Evolutionary conservation across 169 alveolate species (phyloP).

Genomic region (Plasmodium fragile): DNA sequence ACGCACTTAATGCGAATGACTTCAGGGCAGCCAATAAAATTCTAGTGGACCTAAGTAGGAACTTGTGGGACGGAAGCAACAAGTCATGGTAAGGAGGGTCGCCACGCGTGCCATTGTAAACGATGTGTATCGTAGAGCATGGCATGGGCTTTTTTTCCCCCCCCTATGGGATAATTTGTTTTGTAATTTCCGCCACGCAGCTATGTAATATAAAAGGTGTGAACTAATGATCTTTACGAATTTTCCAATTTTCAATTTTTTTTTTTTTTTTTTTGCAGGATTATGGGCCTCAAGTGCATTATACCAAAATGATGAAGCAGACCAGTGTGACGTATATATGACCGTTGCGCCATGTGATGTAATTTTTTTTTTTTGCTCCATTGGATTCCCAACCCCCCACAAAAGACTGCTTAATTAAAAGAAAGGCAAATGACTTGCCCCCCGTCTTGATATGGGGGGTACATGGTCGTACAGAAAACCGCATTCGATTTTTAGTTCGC

Average conservation of each 20-base stretch:
- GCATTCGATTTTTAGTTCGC: background rate
- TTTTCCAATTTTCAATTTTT: background rate
- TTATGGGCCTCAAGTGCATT: slow-evolving; percentile 86
- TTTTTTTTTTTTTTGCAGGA: slow-evolving; percentile 64
- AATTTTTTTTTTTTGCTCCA: background rate
- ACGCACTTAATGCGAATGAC: slow-evolving; percentile 85
- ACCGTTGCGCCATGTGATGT: background rate
- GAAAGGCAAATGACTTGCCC: background rate
- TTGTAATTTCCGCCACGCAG: background rate
- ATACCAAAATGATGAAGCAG: slow-evolving; percentile 81
- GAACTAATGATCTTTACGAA: background rate
- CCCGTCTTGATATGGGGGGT: background rate
- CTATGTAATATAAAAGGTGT: background rate
- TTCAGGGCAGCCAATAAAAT: slow-evolving; percentile 84
- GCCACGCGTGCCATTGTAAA: background rate
- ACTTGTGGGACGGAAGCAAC: slow-evolving; percentile 86
- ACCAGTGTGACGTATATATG: background rate
- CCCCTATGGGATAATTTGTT: background rate
- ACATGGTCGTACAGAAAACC: background rate
- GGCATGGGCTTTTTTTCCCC: background rate
- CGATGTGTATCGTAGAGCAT: background rate
- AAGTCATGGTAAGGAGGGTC: slow-evolving; percentile 81
- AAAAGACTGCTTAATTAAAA: background rate
- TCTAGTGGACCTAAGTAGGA: slow-evolving; percentile 84
- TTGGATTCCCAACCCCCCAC: background rate